Evolutionary conservation across 2,329 filamentous ascomycete species (phyloP).

Genomic region (Aspergillus japonicus): DNA sequence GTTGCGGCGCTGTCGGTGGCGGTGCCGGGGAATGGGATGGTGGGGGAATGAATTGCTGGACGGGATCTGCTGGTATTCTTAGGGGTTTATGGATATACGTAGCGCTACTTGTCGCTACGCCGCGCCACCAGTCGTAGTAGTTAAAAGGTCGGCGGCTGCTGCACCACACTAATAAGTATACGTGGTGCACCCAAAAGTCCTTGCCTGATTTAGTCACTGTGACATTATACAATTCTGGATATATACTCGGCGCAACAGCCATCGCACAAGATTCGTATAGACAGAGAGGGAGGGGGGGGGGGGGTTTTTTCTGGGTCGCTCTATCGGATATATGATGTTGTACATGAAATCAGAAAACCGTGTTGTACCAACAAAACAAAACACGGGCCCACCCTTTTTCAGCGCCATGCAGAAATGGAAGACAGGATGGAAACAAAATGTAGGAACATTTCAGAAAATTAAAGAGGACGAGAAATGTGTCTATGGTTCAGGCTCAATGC

Average conservation of each 20-base stretch:
- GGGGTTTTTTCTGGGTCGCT: neutral
- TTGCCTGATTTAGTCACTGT: neutral
- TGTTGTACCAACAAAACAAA: neutral
- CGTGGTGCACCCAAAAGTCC: too few relatives aligned
- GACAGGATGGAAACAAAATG: neutral
- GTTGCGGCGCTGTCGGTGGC: constrained; percentile 13
- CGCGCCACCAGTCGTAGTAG: too few relatives aligned
- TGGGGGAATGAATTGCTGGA: constrained; percentile 3
- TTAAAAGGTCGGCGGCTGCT: too few relatives aligned
- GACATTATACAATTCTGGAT: neutral
- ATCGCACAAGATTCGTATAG: neutral
- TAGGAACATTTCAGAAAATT: neutral
- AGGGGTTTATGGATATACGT: too few relatives aligned
- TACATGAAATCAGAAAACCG: neutral
- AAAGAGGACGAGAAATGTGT: constrained; percentile 7
- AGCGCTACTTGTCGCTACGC: too few relatives aligned
- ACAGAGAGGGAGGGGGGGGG: neutral
- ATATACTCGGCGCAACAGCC: neutral
- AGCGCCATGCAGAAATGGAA: neutral
- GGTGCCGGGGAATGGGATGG: constrained; percentile 7
- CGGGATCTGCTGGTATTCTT: too few relatives aligned
- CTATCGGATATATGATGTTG: neutral
- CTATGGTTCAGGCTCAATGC: constrained; percentile 16
- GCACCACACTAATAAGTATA: too few relatives aligned
- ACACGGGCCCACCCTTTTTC: neutral